These are phyloP conservation scores for Ogataea paraovalis DNA, from an alignment of 805 yeast species.

Conservation along the genomic window DNA sequence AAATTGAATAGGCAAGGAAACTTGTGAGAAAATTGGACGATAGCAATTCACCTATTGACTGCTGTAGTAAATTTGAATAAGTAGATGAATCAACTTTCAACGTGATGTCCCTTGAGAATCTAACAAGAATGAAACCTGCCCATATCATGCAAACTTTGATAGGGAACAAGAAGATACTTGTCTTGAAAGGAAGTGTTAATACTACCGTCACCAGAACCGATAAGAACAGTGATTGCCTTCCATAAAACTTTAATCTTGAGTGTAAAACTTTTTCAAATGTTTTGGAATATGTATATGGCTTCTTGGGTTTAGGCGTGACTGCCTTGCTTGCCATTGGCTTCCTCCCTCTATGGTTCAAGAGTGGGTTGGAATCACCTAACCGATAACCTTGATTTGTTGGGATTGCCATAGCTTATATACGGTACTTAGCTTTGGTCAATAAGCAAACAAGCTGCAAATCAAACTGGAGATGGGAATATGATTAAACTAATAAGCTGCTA, in stretches of 20 bases:
- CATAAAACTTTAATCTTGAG: constrained; percentile 28
- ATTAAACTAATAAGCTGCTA: neutral
- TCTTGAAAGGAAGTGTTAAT: constrained; percentile 20
- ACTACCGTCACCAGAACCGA: constrained; percentile 18
- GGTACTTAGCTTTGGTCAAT: neutral
- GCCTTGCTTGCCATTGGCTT: constrained; percentile 1
- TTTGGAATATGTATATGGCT: constrained; percentile 20
- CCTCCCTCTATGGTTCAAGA: neutral
- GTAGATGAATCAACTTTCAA: constrained; percentile 22
- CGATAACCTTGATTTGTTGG: neutral
- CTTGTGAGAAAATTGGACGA: constrained; percentile 22
- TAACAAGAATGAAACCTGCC: constrained; percentile 26
- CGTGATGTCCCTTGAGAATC: constrained; percentile 28
- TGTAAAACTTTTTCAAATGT: constrained; percentile 21
- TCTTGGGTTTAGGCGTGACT: constrained; percentile 8
- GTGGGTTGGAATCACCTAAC: neutral
- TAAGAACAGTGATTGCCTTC: constrained; percentile 23
- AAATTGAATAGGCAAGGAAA: constrained; percentile 17
- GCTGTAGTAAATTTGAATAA: constrained; percentile 24
- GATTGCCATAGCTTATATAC: neutral
- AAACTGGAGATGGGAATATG: too few species aligned
- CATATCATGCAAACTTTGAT: constrained; percentile 25
- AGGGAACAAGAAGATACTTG: constrained; percentile 21
- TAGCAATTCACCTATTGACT: constrained; percentile 21
- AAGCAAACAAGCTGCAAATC: neutral